Evolutionary conservation across 2,329 filamentous ascomycete genomes (phyloP).

Genomic region (Acrocalymma vagum): DNA sequence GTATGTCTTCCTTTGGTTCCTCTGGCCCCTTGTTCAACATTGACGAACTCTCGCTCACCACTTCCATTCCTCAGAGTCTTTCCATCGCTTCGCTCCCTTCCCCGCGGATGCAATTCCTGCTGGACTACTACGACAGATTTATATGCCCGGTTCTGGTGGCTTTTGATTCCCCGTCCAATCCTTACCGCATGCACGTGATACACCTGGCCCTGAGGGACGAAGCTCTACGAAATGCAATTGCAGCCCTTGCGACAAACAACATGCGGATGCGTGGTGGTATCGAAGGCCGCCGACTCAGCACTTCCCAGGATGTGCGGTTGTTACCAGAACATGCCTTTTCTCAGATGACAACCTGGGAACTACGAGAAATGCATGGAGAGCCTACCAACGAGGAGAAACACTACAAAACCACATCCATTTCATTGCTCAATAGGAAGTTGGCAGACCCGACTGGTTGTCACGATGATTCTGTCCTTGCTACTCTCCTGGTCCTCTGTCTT

Average conservation of each 20-base stretch:
- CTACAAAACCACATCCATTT: constrained; percentile 85
- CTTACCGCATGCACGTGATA: constrained; percentile 84
- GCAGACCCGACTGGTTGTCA: constrained; percentile 77
- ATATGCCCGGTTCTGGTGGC: constrained; percentile 93
- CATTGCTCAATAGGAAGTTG: constrained; percentile 83
- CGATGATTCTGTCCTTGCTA: constrained; percentile 87
- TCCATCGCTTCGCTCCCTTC: constrained; percentile 67
- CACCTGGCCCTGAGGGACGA: constrained; percentile 79
- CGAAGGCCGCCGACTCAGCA: constrained; percentile 52
- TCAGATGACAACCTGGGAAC: constrained; percentile 45
- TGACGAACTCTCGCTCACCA: constrained; percentile 49
- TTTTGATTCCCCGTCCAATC: constrained; percentile 83
- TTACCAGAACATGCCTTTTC: constrained; percentile 49
- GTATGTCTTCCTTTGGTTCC: constrained; percentile 51
- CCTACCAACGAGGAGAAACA: constrained; percentile 79
- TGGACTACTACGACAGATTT: constrained; percentile 92
- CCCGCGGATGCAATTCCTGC: constrained; percentile 83
- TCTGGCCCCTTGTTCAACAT: constrained; percentile 47
- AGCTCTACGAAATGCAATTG: constrained; percentile 91
- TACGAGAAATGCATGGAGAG: constrained; percentile 57
- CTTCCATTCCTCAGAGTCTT: constrained; percentile 54
- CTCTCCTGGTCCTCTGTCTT: constrained; percentile 85
- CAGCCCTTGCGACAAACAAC: constrained; percentile 88
- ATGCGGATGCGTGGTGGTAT: constrained; percentile 81
- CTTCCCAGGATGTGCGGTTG: constrained; percentile 37